Evolutionary conservation across 768 basidiomycete genomes (phyloP).

Genomic region (Daedaleopsis nitida): DNA sequence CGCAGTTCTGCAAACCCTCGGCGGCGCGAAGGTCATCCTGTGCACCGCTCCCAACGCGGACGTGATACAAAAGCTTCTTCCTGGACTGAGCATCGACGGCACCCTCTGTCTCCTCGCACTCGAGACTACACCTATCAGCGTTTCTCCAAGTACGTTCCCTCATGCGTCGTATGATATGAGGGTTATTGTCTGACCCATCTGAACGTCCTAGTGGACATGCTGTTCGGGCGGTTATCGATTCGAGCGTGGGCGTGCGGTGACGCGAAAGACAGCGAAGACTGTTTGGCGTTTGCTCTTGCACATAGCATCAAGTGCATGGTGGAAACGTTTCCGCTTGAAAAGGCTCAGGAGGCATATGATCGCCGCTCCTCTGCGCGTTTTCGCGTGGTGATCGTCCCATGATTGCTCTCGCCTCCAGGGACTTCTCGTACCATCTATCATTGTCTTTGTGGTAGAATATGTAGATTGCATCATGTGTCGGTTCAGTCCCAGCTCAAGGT

Average conservation of each 20-base stretch:
- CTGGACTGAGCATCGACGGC: conserved; percentile 25
- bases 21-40: conserved; percentile 42
- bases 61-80: conserved; percentile 18
- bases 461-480: too few species aligned
- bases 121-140: conserved; percentile 15
- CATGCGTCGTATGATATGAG: too few species aligned
- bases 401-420: too few species aligned
- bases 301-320: conserved; percentile 26
- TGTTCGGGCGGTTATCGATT: conserved; percentile 27
- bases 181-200: too few species aligned
- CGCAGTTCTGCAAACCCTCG: conserved; percentile 36
- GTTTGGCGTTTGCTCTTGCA: conserved; percentile 19
- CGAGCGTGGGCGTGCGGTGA: conserved; percentile 26
- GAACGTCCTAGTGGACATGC: conserved; percentile 9
- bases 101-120: conserved; percentile 24
- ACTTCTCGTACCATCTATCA: too few species aligned
- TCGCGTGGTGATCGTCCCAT: conserved; percentile 25
- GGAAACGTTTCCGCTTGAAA: conserved; percentile 25
- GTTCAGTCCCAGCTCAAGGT: too few species aligned
- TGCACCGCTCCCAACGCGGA: conserved; percentile 33
- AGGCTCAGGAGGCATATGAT: conserved; percentile 29
- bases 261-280: conserved; percentile 25
- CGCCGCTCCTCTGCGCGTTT: conserved; percentile 23
- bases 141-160: conserved; percentile 17
- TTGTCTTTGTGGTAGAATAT: too few species aligned